Evolutionary conservation across 768 basidiomycete species (phyloP).

Genomic region (Termitomyces sp.): DNA sequence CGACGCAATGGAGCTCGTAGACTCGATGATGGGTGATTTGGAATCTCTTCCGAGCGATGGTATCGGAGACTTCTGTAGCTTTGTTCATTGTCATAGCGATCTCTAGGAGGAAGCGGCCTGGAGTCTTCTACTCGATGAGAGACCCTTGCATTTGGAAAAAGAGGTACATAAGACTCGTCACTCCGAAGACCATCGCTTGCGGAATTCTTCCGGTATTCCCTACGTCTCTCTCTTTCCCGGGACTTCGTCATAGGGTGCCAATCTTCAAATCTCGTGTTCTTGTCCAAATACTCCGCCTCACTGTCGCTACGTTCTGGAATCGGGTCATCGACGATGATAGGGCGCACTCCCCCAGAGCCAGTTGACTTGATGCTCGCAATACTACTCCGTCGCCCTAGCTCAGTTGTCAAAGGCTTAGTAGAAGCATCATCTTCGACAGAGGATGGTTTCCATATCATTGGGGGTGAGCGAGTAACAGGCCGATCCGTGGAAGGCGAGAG

Average conservation of each 20-base stretch:
- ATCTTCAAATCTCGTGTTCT: conserved; percentile 3
- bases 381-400: conserved; percentile 41
- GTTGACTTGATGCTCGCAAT: conserved; percentile 43
- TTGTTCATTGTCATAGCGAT: conserved; percentile 10
- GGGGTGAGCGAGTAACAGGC: conserved; percentile 25
- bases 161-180: conserved; percentile 8
- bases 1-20: conserved; percentile 9
- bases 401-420: conserved; percentile 31
- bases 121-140: conserved; percentile 7
- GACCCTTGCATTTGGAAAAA: conserved; percentile 2
- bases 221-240: conserved; percentile 15
- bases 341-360: conserved; percentile 34
- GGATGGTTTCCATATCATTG: conserved; percentile 45
- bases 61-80: conserved; percentile 2
- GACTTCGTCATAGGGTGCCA: conserved; percentile 8
- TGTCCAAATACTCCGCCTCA: conserved; percentile 7
- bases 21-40: neutral
- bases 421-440: conserved; percentile 38
- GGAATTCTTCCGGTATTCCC: conserved; percentile 15
- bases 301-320: conserved; percentile 31
- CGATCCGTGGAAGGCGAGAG: conserved; percentile 22
- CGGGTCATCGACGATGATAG: conserved; percentile 32
- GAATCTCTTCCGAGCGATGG: conserved; percentile 8
- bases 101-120: conserved; percentile 1
- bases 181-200: conserved; percentile 12